phyloP scores from a whole-genome alignment of 2,329 filamentous ascomycete species.

The Fusarium sacchari region DNA sequence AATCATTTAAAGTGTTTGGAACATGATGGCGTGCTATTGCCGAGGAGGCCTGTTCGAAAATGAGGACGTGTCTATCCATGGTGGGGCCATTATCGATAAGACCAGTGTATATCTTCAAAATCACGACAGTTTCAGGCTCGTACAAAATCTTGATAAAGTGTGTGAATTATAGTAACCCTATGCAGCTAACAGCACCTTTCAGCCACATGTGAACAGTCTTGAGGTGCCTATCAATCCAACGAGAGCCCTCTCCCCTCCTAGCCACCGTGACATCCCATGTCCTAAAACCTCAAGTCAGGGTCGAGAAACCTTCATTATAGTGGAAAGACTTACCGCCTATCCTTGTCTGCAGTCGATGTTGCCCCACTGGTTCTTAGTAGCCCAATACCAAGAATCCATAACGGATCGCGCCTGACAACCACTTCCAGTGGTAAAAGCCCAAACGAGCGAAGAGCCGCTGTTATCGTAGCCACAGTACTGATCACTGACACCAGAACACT shows the following conservation, averaged over 20 bases:
- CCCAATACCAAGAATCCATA: not conserved
- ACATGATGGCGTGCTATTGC: not conserved
- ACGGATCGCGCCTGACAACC: not conserved
- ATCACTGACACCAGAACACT: not conserved
- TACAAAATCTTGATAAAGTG: not conserved
- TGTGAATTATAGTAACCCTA: not conserved
- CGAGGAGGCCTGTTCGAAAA: not conserved
- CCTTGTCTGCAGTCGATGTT: not conserved
- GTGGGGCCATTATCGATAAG: not conserved
- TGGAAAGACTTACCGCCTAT: fast-evolving
- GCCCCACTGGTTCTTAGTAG: not conserved
- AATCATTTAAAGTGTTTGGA: not conserved
- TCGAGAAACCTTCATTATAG: fast-evolving
- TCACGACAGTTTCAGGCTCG: not conserved
- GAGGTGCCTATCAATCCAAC: not conserved
- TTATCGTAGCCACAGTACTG: not conserved
- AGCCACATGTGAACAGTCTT: not conserved
- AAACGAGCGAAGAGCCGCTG: not conserved
- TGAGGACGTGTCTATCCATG: not conserved
- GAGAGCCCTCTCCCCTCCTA: not conserved
- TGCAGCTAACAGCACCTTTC: not conserved
- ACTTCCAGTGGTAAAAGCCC: not conserved
- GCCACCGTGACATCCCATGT: not conserved
- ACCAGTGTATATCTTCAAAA: not conserved
- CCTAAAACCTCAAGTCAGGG: not conserved